Percentiles rank a stretch among this genome's conserved stretches.
These are phyloP conservation scores for Russula compacta DNA, from an alignment of 768 basidiomycete species.

Conservation along the genomic window DNA sequence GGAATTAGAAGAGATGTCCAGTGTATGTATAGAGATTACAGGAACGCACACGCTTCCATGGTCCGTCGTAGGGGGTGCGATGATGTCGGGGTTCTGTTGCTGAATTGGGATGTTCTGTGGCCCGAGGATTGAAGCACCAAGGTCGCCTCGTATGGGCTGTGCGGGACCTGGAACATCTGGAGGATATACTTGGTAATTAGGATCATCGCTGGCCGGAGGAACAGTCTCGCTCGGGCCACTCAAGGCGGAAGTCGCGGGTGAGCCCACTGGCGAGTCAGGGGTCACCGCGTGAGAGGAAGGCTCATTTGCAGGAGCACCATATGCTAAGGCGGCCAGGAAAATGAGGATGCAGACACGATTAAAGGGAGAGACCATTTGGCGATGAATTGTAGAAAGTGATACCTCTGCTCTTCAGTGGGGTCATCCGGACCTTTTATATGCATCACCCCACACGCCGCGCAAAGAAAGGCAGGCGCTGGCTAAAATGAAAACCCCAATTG, in stretches of 20 bases:
- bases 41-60: constrained; percentile 35
- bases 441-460: not conserved
- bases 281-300: not conserved
- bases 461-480: not conserved
- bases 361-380: not conserved
- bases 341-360: not conserved
- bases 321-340: not conserved
- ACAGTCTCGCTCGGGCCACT: constrained; percentile 19
- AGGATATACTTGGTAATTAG: constrained; percentile 23
- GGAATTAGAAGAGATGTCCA: not conserved
- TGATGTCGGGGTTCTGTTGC: constrained; percentile 44
- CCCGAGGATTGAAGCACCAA: constrained; percentile 43
- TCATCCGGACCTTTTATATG: not conserved
- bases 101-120: constrained; percentile 50
- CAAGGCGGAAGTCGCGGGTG: not conserved
- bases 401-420: not conserved
- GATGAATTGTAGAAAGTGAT: not conserved
- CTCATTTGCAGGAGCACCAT: not conserved
- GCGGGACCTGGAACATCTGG: constrained; percentile 24
- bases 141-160: constrained; percentile 36
- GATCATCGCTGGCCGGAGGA: constrained; percentile 23
- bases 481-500: not conserved
- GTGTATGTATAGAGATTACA: not conserved
- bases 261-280: too few relatives aligned
- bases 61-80: constrained; percentile 59